A percentile compares a stretch with the other conserved stretches of the same genome.
Conservation (phyloP, 2,329 filamentous ascomycete species). For the Tolypocladium nubicola region DNA sequence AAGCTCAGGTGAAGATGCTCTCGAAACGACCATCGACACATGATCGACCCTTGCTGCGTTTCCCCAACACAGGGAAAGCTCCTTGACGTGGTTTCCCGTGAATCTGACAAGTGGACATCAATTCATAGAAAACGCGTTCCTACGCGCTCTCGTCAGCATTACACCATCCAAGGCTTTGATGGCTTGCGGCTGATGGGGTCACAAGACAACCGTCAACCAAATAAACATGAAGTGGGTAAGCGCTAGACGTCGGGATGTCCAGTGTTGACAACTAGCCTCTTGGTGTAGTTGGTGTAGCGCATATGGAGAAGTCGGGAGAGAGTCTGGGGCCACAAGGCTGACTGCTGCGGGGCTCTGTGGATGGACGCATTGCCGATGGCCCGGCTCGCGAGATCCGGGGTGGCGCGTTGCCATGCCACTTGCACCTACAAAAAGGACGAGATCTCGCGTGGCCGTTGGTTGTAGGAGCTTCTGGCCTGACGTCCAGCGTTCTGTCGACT, state of each 20-base stretch:
- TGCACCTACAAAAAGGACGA: neutral
- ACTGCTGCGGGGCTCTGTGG: neutral
- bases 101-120: neutral
- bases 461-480: neutral
- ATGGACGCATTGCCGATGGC: neutral
- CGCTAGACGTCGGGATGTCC: neutral
- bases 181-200: neutral
- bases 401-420: neutral
- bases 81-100: no score
- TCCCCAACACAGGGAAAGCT: no score
- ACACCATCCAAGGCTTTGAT: neutral
- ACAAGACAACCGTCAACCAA: neutral
- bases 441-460: no score
- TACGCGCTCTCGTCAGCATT: neutral
- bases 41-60: no score
- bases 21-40: no score
- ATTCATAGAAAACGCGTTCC: neutral
- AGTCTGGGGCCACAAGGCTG: neutral
- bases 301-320: no score
- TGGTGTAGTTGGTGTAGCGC: neutral
- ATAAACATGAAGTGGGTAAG: neutral
- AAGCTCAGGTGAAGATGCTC: no score
- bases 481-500: neutral
- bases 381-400: neutral
- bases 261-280: neutral